Percentiles rank a stretch among this genome's conserved stretches.
phyloP scores from a whole-genome alignment of 495 filamentous ascomycete species.

The Penicillium mononematosum region DNA sequence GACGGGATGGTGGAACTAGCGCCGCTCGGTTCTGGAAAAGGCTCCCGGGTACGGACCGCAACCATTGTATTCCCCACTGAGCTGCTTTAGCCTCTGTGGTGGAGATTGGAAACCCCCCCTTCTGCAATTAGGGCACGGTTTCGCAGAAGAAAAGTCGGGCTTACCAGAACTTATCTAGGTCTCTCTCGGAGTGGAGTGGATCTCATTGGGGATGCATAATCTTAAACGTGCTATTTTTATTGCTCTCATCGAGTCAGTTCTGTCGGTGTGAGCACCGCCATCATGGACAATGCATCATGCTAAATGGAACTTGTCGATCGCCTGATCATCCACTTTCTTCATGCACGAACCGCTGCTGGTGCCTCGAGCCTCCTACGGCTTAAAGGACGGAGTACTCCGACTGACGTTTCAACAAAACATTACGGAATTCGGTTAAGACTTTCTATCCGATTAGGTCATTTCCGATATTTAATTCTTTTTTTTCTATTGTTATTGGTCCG shows the following conservation, averaged over 20 bases:
- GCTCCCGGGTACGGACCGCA: constrained; percentile 29
- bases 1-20: constrained; percentile 11
- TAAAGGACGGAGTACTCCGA: constrained; percentile 27
- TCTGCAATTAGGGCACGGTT: constrained; percentile 8
- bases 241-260: constrained; percentile 9
- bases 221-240: constrained; percentile 6
- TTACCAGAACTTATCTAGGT: background rate
- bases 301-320: constrained; percentile 36
- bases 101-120: background rate
- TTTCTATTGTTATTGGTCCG: constrained; percentile 30
- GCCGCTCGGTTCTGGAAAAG: constrained; percentile 23
- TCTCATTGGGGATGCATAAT: background rate
- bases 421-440: constrained; percentile 20
- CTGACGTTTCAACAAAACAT: constrained; percentile 23
- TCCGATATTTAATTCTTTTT: constrained; percentile 11
- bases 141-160: background rate
- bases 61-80: constrained; percentile 16
- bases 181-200: constrained; percentile 9
- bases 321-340: constrained; percentile 28
- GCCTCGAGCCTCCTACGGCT: constrained; percentile 25
- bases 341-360: constrained; percentile 34
- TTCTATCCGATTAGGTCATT: constrained; percentile 18
- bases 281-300: constrained; percentile 24
- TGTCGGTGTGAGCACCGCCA: constrained; percentile 39
- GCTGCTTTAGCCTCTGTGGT: constrained; percentile 13